Evolutionary conservation across 768 basidiomycete genomes (phyloP).

Genomic region (Lentinula aciculospora): DNA sequence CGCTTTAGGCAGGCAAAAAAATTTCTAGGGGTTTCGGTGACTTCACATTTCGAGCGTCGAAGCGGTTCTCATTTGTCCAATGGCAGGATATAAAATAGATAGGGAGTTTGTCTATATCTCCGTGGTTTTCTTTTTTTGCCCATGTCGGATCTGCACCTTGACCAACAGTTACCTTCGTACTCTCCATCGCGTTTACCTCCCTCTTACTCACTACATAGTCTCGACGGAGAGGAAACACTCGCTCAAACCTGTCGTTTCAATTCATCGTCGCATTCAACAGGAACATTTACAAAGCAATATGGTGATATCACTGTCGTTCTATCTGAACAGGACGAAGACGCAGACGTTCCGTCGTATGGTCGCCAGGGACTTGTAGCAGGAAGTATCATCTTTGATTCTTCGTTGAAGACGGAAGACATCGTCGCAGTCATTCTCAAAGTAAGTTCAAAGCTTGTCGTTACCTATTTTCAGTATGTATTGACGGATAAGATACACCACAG

Average conservation of each 20-base stretch:
- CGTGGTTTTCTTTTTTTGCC: no score
- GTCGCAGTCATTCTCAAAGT: background rate
- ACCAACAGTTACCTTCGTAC: constrained; percentile 1
- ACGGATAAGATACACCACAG: background rate
- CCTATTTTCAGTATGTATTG: background rate
- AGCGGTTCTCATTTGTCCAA: background rate
- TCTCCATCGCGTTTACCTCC: constrained; percentile 2
- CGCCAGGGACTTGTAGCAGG: background rate
- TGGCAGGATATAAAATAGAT: background rate
- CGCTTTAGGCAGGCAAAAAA: constrained; percentile 1
- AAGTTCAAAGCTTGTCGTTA: background rate
- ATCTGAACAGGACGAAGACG: constrained; percentile 4
- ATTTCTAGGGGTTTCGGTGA: background rate
- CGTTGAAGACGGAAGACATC: background rate
- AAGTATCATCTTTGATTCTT: constrained; percentile 1
- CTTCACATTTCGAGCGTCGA: background rate
- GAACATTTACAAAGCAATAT: constrained; percentile 1
- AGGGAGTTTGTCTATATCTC: background rate
- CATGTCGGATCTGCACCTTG: background rate
- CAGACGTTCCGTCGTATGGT: background rate
- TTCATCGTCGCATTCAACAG: background rate
- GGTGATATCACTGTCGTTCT: constrained; percentile 1
- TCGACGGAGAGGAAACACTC: constrained; percentile 1
- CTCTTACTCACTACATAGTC: background rate
- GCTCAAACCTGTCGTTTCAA: constrained; percentile 1